phyloP scores from a whole-genome alignment of 2,329 filamentous ascomycete species.

The Paracorniculantispora psalliotae region DNA sequence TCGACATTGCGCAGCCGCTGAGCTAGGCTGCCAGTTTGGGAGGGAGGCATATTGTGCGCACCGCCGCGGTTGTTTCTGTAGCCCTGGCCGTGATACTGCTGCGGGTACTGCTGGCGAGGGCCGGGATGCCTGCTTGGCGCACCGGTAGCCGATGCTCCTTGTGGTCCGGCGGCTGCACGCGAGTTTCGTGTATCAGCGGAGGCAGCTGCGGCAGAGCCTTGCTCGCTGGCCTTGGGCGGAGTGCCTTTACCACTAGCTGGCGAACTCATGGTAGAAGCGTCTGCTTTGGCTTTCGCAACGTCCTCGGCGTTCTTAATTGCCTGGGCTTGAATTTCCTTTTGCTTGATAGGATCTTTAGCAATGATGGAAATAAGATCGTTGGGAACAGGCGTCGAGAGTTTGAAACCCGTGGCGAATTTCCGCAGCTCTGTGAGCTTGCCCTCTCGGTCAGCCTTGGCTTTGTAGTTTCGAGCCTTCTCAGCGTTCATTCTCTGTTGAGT shows the following conservation, averaged over 20 bases:
- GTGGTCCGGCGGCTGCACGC: conserved; percentile 32
- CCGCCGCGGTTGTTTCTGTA: conserved; percentile 45
- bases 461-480: conserved; percentile 52
- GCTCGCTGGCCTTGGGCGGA: conserved; percentile 41
- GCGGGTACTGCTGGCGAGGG: conserved; percentile 44
- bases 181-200: conserved; percentile 25
- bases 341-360: conserved; percentile 92
- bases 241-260: conserved; percentile 31
- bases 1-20: conserved; percentile 49
- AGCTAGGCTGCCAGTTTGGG: conserved; percentile 41
- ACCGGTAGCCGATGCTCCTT: conserved; percentile 25
- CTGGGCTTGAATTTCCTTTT: conserved; percentile 87
- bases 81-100: conserved; percentile 41
- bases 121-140: conserved; percentile 40
- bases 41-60: conserved; percentile 37
- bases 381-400: conserved; percentile 87
- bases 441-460: conserved; percentile 72
- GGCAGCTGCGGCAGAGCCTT: conserved; percentile 26
- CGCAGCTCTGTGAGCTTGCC: conserved; percentile 91
- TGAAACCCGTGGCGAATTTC: conserved; percentile 92
- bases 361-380: conserved; percentile 89
- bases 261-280: conserved; percentile 20
- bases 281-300: conserved; percentile 50
- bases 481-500: conserved; percentile 49
- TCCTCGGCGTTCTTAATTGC: conserved; percentile 71